phyloP scores from a whole-genome alignment of 352 stramenopile species.

The Phytophthora sansomeana region DNA sequence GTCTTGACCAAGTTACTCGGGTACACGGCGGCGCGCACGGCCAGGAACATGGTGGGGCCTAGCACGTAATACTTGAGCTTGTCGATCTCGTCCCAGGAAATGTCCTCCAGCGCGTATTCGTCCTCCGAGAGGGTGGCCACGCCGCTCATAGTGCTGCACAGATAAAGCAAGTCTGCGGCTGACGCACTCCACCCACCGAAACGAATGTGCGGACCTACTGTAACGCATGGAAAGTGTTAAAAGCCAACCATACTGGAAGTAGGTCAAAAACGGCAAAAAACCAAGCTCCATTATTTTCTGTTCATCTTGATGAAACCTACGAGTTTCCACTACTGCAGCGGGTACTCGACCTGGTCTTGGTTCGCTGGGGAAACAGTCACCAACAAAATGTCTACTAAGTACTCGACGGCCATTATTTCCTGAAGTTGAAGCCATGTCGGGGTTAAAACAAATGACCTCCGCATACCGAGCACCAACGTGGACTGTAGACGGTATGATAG shows the following conservation, averaged over 20 bases:
- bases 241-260: background rate
- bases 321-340: no score
- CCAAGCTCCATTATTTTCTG: no score
- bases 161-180: background rate
- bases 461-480: no score
- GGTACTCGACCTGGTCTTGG: no score
- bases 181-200: background rate
- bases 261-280: background rate
- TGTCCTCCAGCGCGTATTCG: constrained; percentile 69
- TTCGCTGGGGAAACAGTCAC: no score
- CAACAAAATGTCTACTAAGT: no score
- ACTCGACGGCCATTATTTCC: no score
- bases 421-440: no score
- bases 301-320: no score
- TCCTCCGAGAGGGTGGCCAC: constrained; percentile 36
- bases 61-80: constrained; percentile 90
- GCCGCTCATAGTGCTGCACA: constrained; percentile 28
- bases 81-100: constrained; percentile 91
- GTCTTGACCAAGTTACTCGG: constrained; percentile 91
- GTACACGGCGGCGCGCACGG: constrained; percentile 86
- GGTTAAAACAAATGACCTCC: no score
- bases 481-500: no score
- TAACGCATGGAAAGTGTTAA: background rate
- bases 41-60: constrained; percentile 83
- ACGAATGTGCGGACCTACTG: no score